Evolutionary conservation across 495 filamentous ascomycete genomes (phyloP), one percentile per base, ranked within the genome.

Genomic region (Podospora fimiseda): DNA sequence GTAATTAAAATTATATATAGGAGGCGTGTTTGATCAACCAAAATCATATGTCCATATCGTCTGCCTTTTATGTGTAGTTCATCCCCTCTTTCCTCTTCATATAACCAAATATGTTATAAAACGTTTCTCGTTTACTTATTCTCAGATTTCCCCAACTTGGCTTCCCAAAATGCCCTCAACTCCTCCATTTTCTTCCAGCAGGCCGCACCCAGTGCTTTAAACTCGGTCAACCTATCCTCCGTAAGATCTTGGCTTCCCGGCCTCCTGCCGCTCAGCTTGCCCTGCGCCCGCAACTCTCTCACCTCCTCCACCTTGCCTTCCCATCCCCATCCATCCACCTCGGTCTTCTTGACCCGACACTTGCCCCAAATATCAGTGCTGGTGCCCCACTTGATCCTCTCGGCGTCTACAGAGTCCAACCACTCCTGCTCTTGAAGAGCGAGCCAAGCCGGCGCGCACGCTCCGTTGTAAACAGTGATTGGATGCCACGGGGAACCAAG

Each of bases 401-500:
- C 81, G n/a, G 71, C 74, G 21, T 41, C 24, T 9, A 59, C 51
- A 8, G 74, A 74, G 59, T 90, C 86, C 22, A 98, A 70, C 38
- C 73, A 73, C 1, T 71, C 68, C 53, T 88, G 81, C n/a, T 82
- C 68, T 8, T 82, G 76, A 21, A 96, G 76, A 0, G 88, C 85
- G 14, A 95, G 70, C 84, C 88, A 95, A 37, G 87, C 82, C 0
- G 88, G 79, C 0, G 90, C 79, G 53, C 69, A 75, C 4, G 91
- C 89, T 36, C 85, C 91, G n/a, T 80, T 77, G 71, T 95, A 94
- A 0, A 85, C 73, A 14, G 75, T 78, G 45, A 88, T 70, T 1
- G 80, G 76, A 69, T 97, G 88, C 90, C 90, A 97, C 22, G 89
- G 88, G 2, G 88, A 92, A 19, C 90, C 89, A 16, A 93, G 69